Evolutionary conservation across 2,329 filamentous ascomycete species (phyloP), one percentile per base, ranked within the genome.

Genomic region (Talaromyces albobiverticillius): DNA sequence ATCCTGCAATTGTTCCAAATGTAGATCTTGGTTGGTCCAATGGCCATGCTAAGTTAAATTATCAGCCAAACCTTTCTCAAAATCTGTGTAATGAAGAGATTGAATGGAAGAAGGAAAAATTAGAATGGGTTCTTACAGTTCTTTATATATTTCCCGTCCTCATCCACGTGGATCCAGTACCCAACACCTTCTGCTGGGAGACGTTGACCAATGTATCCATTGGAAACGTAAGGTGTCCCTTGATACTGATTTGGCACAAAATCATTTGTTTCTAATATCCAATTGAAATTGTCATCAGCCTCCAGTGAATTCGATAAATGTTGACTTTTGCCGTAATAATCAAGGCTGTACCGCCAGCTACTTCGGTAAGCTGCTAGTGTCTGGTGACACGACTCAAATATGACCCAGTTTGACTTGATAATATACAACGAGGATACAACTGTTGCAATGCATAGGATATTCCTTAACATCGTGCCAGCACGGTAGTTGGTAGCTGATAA

Each of bases 151-250:
- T 49, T 14, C 13, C 53, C 55, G 40, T 40, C 42, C 11, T 41
- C 48, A 26, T 51, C 45, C 18, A 38, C 18, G 20, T 57, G 34
- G 20, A 57, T 51, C 55, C 55, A 57, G 25, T 55, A 52, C 2
- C 55, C 53, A 11, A 52, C 47, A 6, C 52, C 47, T 46, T 55
- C 47, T 25, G 55, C 42, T 6, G 48, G 48, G 2, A 57, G 18
- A n/a, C 46, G 18, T 40, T 55, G 52, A 34, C 54, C 54, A 38
- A 56, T 53, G 16, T 56, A 56, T 3, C 54, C 54, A 40, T 56
- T 53, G 2, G 54, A 31, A 10, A 56, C 50, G 49, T 56, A 53
- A 5, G 54, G 54, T 6, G 49, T 47, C 20, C 49, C 43, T 40
- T 56, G 54, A 22, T 53, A 52, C 20, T 53, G 50, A 38, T 56